phyloP scores from a whole-genome alignment of 1,284 basidiomycete species.

The Trametes hirsuta region DNA sequence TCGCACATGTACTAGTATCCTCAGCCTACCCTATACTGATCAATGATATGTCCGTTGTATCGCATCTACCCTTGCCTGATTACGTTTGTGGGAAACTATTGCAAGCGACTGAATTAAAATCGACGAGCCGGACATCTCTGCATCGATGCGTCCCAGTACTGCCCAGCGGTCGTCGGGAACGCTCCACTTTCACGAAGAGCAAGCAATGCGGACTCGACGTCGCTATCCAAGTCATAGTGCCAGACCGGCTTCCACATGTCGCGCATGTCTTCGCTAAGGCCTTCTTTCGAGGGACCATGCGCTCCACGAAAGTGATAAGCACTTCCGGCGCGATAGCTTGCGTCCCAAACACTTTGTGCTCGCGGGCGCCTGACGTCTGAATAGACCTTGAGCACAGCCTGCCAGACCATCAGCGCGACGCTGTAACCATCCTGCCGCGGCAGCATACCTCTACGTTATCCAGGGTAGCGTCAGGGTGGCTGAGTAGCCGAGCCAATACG shows the following conservation, averaged over 20 bases:
- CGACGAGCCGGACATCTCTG: no score
- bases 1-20: constrained; percentile 32
- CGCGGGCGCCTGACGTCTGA: constrained; percentile 47
- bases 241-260: constrained; percentile 52
- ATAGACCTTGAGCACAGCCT: constrained; percentile 50
- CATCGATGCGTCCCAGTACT: no score
- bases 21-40: constrained; percentile 19
- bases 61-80: not conserved
- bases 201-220: constrained; percentile 35
- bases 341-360: constrained; percentile 47
- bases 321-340: constrained; percentile 43
- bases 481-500: constrained; percentile 51
- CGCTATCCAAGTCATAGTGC: constrained; percentile 47
- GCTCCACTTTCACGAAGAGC: constrained; percentile 29
- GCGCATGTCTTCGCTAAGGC: constrained; percentile 33
- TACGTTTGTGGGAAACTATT: not conserved
- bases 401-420: not conserved
- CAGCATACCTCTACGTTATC: constrained; percentile 50
- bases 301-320: constrained; percentile 32
- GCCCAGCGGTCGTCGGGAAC: not conserved
- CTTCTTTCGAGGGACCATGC: constrained; percentile 25
- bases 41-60: constrained; percentile 17
- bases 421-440: not conserved
- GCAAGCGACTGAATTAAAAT: not conserved
- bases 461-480: constrained; percentile 45